A percentile compares a stretch with the other conserved stretches of the same genome.
Evolutionary conservation across 2,329 filamentous ascomycete genomes (phyloP).

Genomic region (Cryphonectria carpinicola): DNA sequence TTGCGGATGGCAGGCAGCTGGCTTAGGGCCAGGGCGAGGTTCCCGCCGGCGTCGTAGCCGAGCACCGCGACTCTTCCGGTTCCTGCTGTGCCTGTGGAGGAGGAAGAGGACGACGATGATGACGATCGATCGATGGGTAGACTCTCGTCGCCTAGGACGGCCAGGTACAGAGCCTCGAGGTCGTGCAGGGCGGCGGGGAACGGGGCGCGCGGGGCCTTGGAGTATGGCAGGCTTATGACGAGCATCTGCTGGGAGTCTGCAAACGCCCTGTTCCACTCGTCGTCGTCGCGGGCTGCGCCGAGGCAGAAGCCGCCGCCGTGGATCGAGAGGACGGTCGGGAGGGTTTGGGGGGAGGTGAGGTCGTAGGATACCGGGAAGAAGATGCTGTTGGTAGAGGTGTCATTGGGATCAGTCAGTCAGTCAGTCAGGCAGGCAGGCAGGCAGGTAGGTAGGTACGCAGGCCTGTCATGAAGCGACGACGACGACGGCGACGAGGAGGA

Average conservation of each 20-base stretch:
- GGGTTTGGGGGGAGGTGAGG: slow-evolving; percentile 35
- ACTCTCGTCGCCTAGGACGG: slow-evolving; percentile 46
- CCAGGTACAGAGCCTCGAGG: slow-evolving; percentile 46
- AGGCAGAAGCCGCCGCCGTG: slow-evolving; percentile 57
- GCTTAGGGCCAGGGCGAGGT: slow-evolving; percentile 47
- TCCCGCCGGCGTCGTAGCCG: slow-evolving; percentile 58
- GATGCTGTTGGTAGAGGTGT: slow-evolving; percentile 35
- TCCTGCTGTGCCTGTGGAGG: neutral
- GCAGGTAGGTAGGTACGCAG: too few relatives aligned
- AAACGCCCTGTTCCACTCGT: slow-evolving; percentile 51
- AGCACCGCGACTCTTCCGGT: slow-evolving; percentile 44
- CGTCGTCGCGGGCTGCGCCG: slow-evolving; percentile 47
- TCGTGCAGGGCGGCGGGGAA: slow-evolving; percentile 53
- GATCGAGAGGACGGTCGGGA: slow-evolving; percentile 52
- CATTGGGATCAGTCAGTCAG: neutral
- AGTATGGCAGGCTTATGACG: slow-evolving; percentile 54
- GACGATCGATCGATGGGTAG: slow-evolving; percentile 48
- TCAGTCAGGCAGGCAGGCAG: too few relatives aligned
- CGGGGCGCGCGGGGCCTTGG: slow-evolving; percentile 47
- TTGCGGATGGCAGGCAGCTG: slow-evolving; percentile 43
- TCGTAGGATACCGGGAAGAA: slow-evolving; percentile 46
- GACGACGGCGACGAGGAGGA: neutral
- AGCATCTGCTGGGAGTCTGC: slow-evolving; percentile 45
- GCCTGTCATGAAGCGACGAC: neutral
- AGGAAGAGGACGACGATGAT: neutral